Percentiles rank a stretch among this genome's conserved stretches.
Evolutionary conservation across 129 eudicot genomes (phyloP).

Genomic region (Erigeron canadensis): DNA sequence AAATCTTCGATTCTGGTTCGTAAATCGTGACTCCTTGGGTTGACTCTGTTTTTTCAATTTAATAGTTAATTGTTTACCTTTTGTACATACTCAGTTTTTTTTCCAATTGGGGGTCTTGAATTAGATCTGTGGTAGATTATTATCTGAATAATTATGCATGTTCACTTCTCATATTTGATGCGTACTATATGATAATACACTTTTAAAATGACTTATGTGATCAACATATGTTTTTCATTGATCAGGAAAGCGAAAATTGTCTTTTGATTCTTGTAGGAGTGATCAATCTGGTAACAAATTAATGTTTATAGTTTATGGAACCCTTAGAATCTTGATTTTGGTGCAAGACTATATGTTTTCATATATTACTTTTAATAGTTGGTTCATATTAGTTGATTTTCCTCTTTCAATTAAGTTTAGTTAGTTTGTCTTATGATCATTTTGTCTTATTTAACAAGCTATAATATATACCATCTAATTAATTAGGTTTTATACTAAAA

Average conservation of each 20-base stretch:
- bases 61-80: no score
- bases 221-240: neutral
- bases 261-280: neutral
- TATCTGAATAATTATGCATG: neutral
- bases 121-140: neutral
- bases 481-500: no score
- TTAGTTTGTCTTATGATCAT: neutral
- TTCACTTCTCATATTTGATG: neutral
- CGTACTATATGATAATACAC: neutral
- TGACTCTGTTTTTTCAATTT: no score
- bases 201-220: neutral
- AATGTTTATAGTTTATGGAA: conserved; percentile 20
- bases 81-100: no score
- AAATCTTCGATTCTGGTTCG: no score
- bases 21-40: no score
- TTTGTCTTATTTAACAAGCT: no score
- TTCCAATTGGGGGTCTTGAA: no score
- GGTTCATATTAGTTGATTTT: conserved; percentile 1
- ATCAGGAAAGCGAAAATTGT: neutral
- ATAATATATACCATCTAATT: no score
- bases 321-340: conserved; percentile 8
- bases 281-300: conserved; percentile 7
- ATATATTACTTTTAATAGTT: neutral
- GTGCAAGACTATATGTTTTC: conserved; percentile 4
- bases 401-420: neutral